These are phyloP conservation scores for Penicillium antarcticum DNA, from an alignment of 495 filamentous ascomycete species.

Conservation along the genomic window DNA sequence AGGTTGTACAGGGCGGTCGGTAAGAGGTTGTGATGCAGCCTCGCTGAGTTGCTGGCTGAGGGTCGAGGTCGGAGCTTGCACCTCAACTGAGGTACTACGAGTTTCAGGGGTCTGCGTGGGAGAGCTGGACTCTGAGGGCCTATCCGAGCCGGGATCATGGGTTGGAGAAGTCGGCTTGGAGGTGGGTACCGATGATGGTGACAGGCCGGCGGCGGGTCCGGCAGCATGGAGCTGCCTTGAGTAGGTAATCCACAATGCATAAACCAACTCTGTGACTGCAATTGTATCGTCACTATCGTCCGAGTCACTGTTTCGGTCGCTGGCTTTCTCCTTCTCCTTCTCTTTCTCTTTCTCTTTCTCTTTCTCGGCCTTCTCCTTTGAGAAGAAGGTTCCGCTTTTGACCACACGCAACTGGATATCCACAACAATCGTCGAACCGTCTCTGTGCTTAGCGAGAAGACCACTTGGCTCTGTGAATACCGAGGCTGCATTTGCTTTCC, in stretches of 20 bases:
- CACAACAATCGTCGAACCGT: constrained; percentile 85
- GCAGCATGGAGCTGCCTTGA: constrained; percentile 85
- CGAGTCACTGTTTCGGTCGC: constrained; percentile 28
- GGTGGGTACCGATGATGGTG: constrained; percentile 22
- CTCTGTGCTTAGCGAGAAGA: constrained; percentile 79
- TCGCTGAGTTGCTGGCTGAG: constrained; percentile 75
- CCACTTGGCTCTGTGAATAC: constrained; percentile 79
- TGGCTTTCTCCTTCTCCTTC: constrained; percentile 9
- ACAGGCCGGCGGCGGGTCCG: constrained; percentile 52
- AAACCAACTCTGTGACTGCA: constrained; percentile 74
- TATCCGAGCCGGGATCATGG: constrained; percentile 4
- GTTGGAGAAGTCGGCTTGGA: constrained; percentile 19
- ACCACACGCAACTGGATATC: constrained; percentile 96
- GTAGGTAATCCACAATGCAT: constrained; percentile 96
- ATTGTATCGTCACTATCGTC: constrained; percentile 39
- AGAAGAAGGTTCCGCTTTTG: constrained; percentile 66
- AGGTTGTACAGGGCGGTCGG: constrained; percentile 44
- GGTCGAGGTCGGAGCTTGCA: constrained; percentile 56
- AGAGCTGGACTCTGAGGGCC: background rate
- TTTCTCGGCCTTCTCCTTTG: constrained; percentile 38
- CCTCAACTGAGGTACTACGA: constrained; percentile 25
- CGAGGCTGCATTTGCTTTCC: constrained; percentile 65
- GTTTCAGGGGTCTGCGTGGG: constrained; percentile 1
- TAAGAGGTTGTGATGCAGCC: constrained; percentile 55
- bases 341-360: too few species aligned